Evolutionary conservation across 2,329 filamentous ascomycete genomes (phyloP).

Genomic region (Colletotrichum shisoi): DNA sequence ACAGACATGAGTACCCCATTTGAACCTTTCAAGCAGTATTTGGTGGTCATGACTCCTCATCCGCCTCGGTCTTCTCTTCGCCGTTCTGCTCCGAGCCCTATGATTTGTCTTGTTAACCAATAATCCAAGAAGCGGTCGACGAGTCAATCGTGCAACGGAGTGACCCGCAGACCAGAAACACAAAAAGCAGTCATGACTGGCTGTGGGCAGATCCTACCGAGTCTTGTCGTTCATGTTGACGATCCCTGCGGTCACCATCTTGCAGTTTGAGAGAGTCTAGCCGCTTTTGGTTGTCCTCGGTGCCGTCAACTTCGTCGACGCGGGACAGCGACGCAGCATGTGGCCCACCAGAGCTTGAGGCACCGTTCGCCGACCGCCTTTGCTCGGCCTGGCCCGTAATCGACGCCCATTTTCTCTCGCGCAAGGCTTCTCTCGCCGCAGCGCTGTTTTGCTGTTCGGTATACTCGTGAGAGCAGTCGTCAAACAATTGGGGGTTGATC

Average conservation of each 20-base stretch:
- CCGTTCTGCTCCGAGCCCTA: constrained; percentile 36
- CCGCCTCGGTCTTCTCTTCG: constrained; percentile 25
- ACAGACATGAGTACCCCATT: constrained; percentile 18
- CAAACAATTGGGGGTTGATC: constrained; percentile 97
- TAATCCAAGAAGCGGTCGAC: constrained; percentile 1
- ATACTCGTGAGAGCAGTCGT: constrained; percentile 98
- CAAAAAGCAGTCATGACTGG: constrained; percentile 54
- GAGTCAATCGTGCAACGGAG: not conserved
- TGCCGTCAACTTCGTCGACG: constrained; percentile 80
- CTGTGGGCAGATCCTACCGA: constrained; percentile 64
- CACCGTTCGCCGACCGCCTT: constrained; percentile 59
- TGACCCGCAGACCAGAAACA: constrained; percentile 12
- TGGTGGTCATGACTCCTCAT: constrained; percentile 36
- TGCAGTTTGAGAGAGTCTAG: constrained; percentile 90
- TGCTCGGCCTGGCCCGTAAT: constrained; percentile 81
- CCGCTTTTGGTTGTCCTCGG: constrained; percentile 84
- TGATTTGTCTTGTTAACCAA: constrained; percentile 15
- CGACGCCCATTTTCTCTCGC: constrained; percentile 89
- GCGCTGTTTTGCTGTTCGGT: constrained; percentile 95
- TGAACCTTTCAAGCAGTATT: constrained; percentile 26
- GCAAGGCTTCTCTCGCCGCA: constrained; percentile 79
- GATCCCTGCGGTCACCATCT: constrained; percentile 72
- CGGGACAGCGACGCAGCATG: constrained; percentile 57
- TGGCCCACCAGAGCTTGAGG: constrained; percentile 47
- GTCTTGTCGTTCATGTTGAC: constrained; percentile 68